Evolutionary conservation across 2,329 filamentous ascomycete genomes (phyloP).

Genomic region (Tolypocladium cylindrosporum): DNA sequence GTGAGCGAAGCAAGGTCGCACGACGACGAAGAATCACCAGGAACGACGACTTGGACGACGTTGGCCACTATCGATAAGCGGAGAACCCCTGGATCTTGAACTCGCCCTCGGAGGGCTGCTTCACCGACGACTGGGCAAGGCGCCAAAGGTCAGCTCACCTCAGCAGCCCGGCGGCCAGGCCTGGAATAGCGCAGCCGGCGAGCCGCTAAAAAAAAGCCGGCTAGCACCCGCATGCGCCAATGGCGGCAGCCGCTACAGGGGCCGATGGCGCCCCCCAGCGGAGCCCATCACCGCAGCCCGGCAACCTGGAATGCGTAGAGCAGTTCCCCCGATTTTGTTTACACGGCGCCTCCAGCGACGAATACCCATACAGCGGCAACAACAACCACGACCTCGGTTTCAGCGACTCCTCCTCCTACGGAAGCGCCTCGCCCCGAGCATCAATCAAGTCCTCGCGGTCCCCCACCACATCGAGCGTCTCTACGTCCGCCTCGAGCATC

Average conservation of each 20-base stretch:
- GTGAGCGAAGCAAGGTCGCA: neutral
- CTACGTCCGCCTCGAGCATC: conserved; percentile 12
- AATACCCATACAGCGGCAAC: neutral
- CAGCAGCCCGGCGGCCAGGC: neutral
- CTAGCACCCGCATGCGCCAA: conserved; percentile 1
- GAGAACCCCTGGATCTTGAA: neutral
- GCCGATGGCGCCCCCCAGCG: conserved; percentile 4
- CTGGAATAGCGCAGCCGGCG: neutral
- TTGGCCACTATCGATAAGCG: neutral
- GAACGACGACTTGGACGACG: neutral
- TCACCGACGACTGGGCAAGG: neutral
- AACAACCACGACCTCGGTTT: neutral
- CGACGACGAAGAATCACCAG: neutral
- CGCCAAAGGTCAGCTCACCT: neutral
- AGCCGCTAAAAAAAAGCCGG: neutral
- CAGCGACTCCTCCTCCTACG: neutral
- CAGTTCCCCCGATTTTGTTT: conserved; percentile 35
- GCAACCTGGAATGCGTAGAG: conserved; percentile 25
- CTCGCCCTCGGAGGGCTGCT: neutral
- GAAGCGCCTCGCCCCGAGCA: neutral
- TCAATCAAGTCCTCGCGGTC: conserved; percentile 2
- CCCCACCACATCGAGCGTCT: conserved; percentile 7
- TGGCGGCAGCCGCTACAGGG: conserved; percentile 4
- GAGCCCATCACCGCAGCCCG: conserved; percentile 19
- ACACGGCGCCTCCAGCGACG: conserved; percentile 19